Percentiles rank a stretch among this genome's conserved stretches.
phyloP scores from a whole-genome alignment of 306 rosid species.

The Acacia melanoxylon region DNA sequence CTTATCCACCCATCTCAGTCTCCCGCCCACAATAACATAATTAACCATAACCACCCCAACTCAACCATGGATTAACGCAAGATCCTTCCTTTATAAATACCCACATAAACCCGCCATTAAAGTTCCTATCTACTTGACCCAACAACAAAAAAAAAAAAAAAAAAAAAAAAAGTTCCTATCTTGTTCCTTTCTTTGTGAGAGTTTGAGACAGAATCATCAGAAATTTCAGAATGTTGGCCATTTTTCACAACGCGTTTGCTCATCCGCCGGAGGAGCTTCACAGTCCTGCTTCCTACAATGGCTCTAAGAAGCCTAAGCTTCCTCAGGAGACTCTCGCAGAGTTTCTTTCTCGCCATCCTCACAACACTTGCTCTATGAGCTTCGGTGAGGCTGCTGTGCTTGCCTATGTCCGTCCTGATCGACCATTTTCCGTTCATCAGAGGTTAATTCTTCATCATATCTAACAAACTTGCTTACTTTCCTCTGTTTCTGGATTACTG shows the following conservation, averaged over 20 bases:
- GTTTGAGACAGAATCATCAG: background rate
- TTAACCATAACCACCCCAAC: background rate
- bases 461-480: background rate
- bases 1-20: constrained; percentile 44
- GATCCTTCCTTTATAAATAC: constrained; percentile 19
- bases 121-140: background rate
- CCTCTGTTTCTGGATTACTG: background rate
- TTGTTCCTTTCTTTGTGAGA: background rate
- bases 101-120: background rate
- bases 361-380: constrained; percentile 62
- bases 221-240: constrained; percentile 68
- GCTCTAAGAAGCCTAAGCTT: constrained; percentile 74
- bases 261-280: constrained; percentile 94
- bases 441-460: constrained; percentile 43
- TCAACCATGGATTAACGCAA: background rate
- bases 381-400: constrained; percentile 80
- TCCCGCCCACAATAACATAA: constrained; percentile 41
- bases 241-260: constrained; percentile 87
- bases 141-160: no score
- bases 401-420: constrained; percentile 69
- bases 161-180: background rate
- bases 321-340: constrained; percentile 78
- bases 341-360: constrained; percentile 72
- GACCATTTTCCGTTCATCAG: constrained; percentile 48
- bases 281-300: constrained; percentile 82